These are phyloP conservation scores for Prunus mira DNA, from an alignment of 306 rosid species.

Conservation along the genomic window DNA sequence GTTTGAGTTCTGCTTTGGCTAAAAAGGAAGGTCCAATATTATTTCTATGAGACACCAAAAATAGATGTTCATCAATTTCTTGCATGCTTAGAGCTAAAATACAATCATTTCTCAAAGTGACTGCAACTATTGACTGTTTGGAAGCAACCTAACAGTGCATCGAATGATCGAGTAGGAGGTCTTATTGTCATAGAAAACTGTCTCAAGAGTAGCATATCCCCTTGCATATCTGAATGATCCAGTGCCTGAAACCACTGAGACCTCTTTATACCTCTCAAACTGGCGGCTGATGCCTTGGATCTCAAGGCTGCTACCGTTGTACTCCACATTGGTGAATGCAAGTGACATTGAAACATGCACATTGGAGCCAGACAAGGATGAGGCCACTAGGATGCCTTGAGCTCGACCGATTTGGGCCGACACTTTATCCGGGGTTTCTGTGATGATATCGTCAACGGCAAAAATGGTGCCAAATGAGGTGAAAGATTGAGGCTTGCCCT, in stretches of 20 bases:
- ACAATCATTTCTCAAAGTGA: too few relatives aligned
- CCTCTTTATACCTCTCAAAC: constrained; percentile 28
- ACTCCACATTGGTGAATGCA: neutral
- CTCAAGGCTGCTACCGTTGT: constrained; percentile 17
- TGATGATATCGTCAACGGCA: constrained; percentile 11
- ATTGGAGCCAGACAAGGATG: constrained; percentile 3
- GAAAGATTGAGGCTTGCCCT: neutral
- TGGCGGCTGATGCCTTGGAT: constrained; percentile 32
- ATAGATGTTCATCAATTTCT: too few relatives aligned
- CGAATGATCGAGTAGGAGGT: constrained; percentile 23
- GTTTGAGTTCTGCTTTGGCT: too few relatives aligned
- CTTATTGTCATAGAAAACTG: constrained; percentile 20
- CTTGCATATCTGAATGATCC: constrained; percentile 43
- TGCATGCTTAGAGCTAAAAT: too few relatives aligned
- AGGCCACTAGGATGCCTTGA: constrained; percentile 9
- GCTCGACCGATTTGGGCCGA: constrained; percentile 14
- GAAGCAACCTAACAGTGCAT: constrained; percentile 2
- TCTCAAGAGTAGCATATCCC: constrained; percentile 30
- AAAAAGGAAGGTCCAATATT: too few relatives aligned
- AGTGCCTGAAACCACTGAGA: constrained; percentile 46
- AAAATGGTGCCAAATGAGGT: constrained; percentile 15
- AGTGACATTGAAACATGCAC: constrained; percentile 3
- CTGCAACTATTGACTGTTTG: too few relatives aligned
- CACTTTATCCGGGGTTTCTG: neutral
- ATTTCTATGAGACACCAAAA: too few relatives aligned